Base-by-base conservation (phyloP, 345 rosid species). In the Turritis glabra region DNA sequence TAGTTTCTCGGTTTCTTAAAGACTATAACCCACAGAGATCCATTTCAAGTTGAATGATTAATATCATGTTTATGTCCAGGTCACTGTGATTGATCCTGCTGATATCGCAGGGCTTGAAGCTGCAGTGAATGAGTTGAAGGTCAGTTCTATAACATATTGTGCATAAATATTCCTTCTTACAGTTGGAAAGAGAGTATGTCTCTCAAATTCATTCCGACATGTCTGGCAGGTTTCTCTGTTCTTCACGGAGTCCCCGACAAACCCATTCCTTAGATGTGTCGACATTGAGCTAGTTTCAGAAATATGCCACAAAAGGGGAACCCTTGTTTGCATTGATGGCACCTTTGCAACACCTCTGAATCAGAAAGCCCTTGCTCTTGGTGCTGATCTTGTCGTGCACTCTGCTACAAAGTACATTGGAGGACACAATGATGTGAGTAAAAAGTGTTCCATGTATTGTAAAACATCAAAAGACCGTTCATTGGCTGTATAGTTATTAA, bases 331-430 rank as follows among this genome's bases (percentile, higher is more conserved):
- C 87, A 85, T 95, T 38, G 99, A 95, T 78, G 99, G 99, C 72
- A 95, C 99, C 75, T 95, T 95, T 82, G 99, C 99, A 30, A 95
- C 99, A 59, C 96, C 98, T 77, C 80, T 95, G 74, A 95, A 95
- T 80, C 99, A 95, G 82, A 95, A 92, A 82, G 96, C 92, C 19
- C 90, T 95, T 68, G 86, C 96, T 19, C 88, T 90, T 74, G 99
- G 99, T 64, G 97, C 99, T 74, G 99, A 95, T 89, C 91, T 95
- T 77, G 82, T 89, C 46, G 76, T 95, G 68, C 99, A 95, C 78
- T 95, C 99, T 70, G 89, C 89, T 57, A 90, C 99, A 51, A 95
- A 95, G 72, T 95, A 82, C 80, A 88, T 95, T 61, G 99, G 88
- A 23, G 99, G 99, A 18, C 99, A 95, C 73, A 95, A 95, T 77